Conservation (phyloP, 2,329 filamentous ascomycete genomes). For the Metarhizium album region DNA sequence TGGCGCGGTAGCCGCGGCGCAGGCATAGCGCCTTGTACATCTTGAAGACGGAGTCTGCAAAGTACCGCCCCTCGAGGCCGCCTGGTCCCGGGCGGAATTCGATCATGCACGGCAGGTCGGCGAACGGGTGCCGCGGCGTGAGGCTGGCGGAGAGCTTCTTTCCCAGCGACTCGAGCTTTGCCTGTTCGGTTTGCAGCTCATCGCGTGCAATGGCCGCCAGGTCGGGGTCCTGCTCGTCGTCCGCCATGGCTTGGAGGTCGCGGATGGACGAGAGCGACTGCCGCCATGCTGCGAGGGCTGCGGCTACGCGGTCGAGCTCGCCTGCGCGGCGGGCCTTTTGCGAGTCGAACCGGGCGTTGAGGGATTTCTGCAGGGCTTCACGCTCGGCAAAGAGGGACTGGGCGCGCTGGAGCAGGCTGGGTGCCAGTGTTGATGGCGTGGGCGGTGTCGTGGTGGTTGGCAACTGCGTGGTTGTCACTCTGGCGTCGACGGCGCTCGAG, state of each 20-base stretch:
- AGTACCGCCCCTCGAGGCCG: conserved; percentile 82
- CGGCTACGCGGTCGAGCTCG: conserved; percentile 47
- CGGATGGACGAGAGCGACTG: conserved; percentile 37
- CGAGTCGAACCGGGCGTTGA: conserved; percentile 44
- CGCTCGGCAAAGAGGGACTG: conserved; percentile 47
- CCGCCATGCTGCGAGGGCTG: conserved; percentile 49
- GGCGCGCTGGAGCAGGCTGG: conserved; percentile 49
- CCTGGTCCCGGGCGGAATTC: conserved; percentile 90
- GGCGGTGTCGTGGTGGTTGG: not conserved
- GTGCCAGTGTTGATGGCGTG: conserved; percentile 29
- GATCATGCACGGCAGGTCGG: conserved; percentile 76
- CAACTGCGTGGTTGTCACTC: not conserved
- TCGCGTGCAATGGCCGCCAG: conserved; percentile 69
- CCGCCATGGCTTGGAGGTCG: conserved; percentile 42
- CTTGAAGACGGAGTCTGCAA: conserved; percentile 73
- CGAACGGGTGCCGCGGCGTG: conserved; percentile 82
- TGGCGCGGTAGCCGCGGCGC: conserved; percentile 53
- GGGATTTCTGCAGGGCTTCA: conserved; percentile 37
- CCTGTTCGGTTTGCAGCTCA: conserved; percentile 59
- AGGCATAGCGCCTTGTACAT: conserved; percentile 83
- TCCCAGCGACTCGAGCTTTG: conserved; percentile 51
- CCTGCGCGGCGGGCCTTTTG: conserved; percentile 48
- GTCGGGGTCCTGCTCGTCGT: conserved; percentile 49
- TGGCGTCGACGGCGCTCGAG: not conserved
- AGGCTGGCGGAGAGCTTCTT: conserved; percentile 63